These are phyloP conservation scores for Fraxinus dipetala DNA, from an alignment of 305 asterid genomes.

Conservation along the genomic window DNA sequence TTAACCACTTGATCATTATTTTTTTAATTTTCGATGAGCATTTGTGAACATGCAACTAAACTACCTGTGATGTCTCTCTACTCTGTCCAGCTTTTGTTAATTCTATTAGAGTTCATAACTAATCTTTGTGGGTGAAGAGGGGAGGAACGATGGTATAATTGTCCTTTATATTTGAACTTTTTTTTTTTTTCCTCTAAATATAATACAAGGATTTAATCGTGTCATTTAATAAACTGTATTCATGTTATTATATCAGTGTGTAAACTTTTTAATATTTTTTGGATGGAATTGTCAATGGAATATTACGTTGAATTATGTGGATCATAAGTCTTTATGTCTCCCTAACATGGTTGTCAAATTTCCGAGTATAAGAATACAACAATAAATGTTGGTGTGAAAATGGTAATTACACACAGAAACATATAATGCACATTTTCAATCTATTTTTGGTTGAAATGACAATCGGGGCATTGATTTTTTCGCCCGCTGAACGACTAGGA, in stretches of 20 bases:
- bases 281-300: background rate
- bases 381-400: background rate
- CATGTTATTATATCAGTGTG: background rate
- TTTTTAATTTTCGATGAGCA: background rate
- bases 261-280: background rate
- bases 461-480: no score
- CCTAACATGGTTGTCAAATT: background rate
- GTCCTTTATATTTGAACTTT: background rate
- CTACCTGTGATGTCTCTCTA: background rate
- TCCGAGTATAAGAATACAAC: background rate
- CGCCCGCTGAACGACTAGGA: no score
- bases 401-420: no score
- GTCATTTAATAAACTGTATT: background rate
- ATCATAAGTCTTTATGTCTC: background rate
- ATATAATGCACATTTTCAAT: background rate
- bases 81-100: background rate
- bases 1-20: background rate
- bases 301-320: background rate
- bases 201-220: background rate
- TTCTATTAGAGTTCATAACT: background rate
- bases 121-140: background rate
- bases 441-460: background rate
- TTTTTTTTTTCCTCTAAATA: no score
- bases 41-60: background rate
- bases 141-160: background rate